These are phyloP conservation scores for Lepiota subincarnata DNA, from an alignment of 768 basidiomycete species.

Conservation along the genomic window DNA sequence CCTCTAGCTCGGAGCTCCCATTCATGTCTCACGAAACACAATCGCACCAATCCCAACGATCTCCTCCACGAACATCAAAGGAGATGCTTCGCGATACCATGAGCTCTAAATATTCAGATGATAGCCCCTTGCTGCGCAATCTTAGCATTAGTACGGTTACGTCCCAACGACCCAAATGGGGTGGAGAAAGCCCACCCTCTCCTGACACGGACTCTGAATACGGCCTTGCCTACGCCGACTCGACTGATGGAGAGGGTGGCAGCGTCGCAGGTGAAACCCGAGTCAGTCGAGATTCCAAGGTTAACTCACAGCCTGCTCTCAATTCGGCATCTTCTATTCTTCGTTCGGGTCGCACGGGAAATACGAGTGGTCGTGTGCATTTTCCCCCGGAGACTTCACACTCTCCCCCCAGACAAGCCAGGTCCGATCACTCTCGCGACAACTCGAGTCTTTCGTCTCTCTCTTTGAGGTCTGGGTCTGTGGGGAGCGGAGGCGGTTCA, in stretches of 20 bases:
- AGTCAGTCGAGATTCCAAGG: neutral
- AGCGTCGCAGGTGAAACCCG: too few species aligned
- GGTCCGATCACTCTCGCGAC: conserved; percentile 14
- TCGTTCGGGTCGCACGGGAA: conserved; percentile 12
- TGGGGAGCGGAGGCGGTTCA: conserved; percentile 27
- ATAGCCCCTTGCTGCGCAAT: conserved; percentile 6
- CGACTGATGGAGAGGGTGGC: conserved; percentile 40
- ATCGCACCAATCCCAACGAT: neutral
- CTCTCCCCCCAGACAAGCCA: neutral
- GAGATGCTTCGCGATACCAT: neutral
- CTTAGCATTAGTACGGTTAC: conserved; percentile 16
- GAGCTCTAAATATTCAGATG: conserved; percentile 4
- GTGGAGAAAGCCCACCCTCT: conserved; percentile 17
- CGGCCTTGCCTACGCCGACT: conserved; percentile 49
- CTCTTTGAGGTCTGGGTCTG: conserved; percentile 16
- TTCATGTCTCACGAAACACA: neutral
- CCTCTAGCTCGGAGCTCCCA: conserved; percentile 3
- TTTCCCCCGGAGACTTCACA: neutral
- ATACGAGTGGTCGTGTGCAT: conserved; percentile 7
- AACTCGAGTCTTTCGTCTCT: conserved; percentile 24
- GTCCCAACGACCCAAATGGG: conserved; percentile 10
- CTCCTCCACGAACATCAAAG: conserved; percentile 2
- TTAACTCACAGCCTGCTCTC: conserved; percentile 6
- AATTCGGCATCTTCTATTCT: conserved; percentile 7
- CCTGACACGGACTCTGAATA: conserved; percentile 40